Evolutionary conservation across 148 eudicot genomes (phyloP).

Genomic region (Heliamphora exappendiculata): DNA sequence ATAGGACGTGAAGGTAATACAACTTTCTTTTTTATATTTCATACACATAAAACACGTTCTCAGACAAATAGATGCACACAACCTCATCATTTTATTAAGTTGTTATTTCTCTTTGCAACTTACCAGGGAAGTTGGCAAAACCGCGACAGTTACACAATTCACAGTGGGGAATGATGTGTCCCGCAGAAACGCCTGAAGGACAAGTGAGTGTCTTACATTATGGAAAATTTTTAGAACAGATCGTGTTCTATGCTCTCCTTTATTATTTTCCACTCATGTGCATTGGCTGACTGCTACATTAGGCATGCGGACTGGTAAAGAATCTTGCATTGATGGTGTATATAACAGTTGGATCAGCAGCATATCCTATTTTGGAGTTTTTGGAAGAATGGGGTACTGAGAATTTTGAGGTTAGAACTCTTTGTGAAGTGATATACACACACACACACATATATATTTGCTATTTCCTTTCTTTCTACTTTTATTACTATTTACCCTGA

Average conservation of each 20-base stretch:
- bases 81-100: no score
- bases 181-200: conserved; percentile 98
- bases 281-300: neutral
- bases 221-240: no score
- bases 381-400: conserved; percentile 97
- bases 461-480: no score
- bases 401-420: conserved; percentile 53
- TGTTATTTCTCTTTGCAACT: no score
- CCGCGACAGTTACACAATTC: conserved; percentile 95
- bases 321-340: conserved; percentile 96
- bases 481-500: no score
- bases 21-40: neutral
- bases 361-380: conserved; percentile 85
- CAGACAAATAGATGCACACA: no score
- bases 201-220: conserved; percentile 30
- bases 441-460: no score
- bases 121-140: conserved; percentile 80
- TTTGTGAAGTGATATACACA: neutral
- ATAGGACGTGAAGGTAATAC: conserved; percentile 75
- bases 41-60: no score
- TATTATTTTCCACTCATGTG: neutral
- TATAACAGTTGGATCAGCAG: conserved; percentile 92
- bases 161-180: conserved; percentile 99
- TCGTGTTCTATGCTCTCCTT: neutral
- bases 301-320: conserved; percentile 93